These are phyloP conservation scores for Trichoderma harzianum DNA, from an alignment of 2,329 filamentous ascomycete genomes.

Conservation along the genomic window DNA sequence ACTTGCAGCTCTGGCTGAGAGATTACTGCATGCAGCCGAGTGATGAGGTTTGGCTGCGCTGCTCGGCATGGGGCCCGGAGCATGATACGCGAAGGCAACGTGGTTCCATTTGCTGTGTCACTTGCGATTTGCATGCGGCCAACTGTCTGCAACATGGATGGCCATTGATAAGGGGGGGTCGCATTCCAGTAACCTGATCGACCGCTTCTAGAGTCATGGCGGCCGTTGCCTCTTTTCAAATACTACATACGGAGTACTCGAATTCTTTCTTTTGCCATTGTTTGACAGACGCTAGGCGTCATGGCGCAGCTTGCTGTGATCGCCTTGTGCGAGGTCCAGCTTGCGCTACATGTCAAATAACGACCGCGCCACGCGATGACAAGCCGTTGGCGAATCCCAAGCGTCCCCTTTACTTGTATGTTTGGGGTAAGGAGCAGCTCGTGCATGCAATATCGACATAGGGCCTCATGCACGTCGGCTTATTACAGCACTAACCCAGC, in stretches of 20 bases:
- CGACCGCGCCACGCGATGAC: conserved; percentile 9
- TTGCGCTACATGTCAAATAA: not conserved
- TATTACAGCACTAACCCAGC: not conserved
- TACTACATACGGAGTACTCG: not conserved
- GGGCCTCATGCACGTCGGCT: conserved; percentile 4
- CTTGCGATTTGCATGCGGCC: conserved; percentile 9
- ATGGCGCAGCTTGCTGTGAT: conserved; percentile 7
- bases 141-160: conserved; percentile 5
- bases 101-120: conserved; percentile 7
- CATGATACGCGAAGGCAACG: conserved; percentile 8
- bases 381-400: conserved; percentile 4
- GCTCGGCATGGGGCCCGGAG: conserved; percentile 1
- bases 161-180: conserved; percentile 2
- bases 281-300: conserved; percentile 1
- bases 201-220: not conserved
- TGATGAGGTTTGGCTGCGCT: conserved; percentile 2
- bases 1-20: not conserved
- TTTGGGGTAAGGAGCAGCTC: not conserved
- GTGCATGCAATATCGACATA: not conserved
- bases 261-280: not conserved
- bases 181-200: conserved; percentile 10
- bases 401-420: conserved; percentile 3
- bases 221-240: not conserved
- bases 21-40: conserved; percentile 10
- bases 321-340: not conserved